A percentile compares a stretch with the other conserved stretches of the same genome.
Evolutionary conservation across 768 basidiomycete species (phyloP).

Genomic region (Candolleomyces eurysporus): DNA sequence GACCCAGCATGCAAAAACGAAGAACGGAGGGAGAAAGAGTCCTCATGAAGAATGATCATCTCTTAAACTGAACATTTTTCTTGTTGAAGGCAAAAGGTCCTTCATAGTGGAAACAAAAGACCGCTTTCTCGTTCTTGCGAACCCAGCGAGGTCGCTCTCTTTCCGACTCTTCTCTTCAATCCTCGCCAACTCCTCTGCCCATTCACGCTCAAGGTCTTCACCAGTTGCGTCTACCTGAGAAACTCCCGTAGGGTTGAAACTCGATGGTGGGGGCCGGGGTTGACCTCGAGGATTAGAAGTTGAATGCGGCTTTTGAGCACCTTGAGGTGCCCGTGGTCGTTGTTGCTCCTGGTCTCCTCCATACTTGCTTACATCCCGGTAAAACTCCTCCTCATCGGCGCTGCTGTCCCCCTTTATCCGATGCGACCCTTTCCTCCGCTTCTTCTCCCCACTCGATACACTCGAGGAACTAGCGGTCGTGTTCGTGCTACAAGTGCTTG

Average conservation of each 20-base stretch:
- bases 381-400: not conserved
- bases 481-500: slow-evolving; percentile 36
- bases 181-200: slow-evolving; percentile 75
- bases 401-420: not conserved
- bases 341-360: not conserved
- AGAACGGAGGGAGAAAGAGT: not conserved
- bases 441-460: slow-evolving; percentile 21
- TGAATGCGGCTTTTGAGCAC: slow-evolving; percentile 8
- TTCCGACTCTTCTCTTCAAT: slow-evolving; percentile 64
- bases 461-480: slow-evolving; percentile 30
- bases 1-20: not conserved
- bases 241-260: not conserved
- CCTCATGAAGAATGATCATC: not conserved
- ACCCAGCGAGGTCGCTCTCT: slow-evolving; percentile 47
- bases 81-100: slow-evolving; percentile 7
- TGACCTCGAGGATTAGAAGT: not conserved
- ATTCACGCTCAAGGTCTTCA: slow-evolving; percentile 50
- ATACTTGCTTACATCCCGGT: not conserved
- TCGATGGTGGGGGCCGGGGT: slow-evolving; percentile 1
- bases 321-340: not conserved
- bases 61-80: slow-evolving; percentile 2
- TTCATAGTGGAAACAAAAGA: slow-evolving; percentile 19
- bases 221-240: slow-evolving; percentile 17
- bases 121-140: slow-evolving; percentile 36
- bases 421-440: not conserved